Conservation (phyloP, 345 rosid species). For the Rhizophora mangle region DNA sequence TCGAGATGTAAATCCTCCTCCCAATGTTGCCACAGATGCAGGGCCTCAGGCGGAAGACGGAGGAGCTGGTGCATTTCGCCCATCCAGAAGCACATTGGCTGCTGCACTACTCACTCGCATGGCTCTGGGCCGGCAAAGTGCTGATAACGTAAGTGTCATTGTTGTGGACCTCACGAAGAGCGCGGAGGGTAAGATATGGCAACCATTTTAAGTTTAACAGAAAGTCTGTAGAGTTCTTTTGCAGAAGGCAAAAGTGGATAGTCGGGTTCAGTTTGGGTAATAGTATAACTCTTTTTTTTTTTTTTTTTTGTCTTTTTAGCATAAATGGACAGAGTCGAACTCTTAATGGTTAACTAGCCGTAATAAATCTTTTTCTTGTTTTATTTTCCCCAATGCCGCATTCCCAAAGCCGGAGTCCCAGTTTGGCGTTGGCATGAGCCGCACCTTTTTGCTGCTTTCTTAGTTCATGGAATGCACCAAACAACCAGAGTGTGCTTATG, state of each 20-base stretch:
- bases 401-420: too few species aligned
- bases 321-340: background rate
- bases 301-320: background rate
- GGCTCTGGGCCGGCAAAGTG: slow-evolving; percentile 67
- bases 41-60: slow-evolving; percentile 27
- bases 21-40: slow-evolving; percentile 4
- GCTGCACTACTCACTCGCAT: slow-evolving; percentile 69
- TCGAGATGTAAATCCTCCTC: slow-evolving; percentile 21
- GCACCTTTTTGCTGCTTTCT: too few species aligned
- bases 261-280: slow-evolving; percentile 4
- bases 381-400: too few species aligned
- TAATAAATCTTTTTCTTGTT: too few species aligned
- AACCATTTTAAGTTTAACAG: slow-evolving; percentile 1
- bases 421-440: too few species aligned
- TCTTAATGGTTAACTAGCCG: too few species aligned
- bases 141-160: slow-evolving; percentile 72
- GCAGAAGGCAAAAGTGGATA: slow-evolving; percentile 4
- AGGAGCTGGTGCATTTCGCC: slow-evolving; percentile 27
- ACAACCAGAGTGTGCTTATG: too few species aligned
- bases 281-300: background rate
- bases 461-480: too few species aligned
- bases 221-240: slow-evolving; percentile 15
- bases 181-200: slow-evolving; percentile 1
- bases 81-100: slow-evolving; percentile 52
- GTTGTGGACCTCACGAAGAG: slow-evolving; percentile 60